Evolutionary conservation across 2,329 filamentous ascomycete genomes (phyloP), one percentile per base, ranked within the genome.

Genomic region (Pseudocercospora fijiensis): DNA sequence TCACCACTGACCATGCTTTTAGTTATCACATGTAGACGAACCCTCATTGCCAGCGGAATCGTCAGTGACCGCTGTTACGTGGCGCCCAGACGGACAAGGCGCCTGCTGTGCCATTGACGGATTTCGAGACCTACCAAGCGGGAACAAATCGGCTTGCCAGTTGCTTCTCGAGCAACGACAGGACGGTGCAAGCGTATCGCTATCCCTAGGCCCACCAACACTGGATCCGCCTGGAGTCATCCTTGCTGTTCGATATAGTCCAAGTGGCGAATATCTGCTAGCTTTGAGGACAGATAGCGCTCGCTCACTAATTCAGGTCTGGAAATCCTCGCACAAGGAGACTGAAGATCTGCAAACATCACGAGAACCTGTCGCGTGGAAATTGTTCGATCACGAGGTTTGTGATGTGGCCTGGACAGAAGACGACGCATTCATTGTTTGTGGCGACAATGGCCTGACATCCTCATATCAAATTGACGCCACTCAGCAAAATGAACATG

Each of bases 371-470:
- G 70, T 77, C 4, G 73, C 72, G 4, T 80, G 76, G 75, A 75
- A 74, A 24, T 73, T 77, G 18, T 80, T 80, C 56, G 76, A 79
- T 22, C 74, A 75, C 4, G 74, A 74, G 59, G 76, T 81, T 1
- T 72, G 77, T 26, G 80, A 82, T 62, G 80, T 78, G 1, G 74
- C 76, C 11, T 82, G 80, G 80, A 77, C 77, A 45, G 77, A 71
- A 51, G 76, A 79, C 13, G 74, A 77, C 2, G 73, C 73, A 1
- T 81, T 83, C 64, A 73, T 79, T 9, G 78, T 81, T 10, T 80
- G 78, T 59, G 80, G 80, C 10, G 76, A 77, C 8, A 71, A 76
- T 18, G 69, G 69, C 0, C 57, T 71, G 18, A 63, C 68, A n/a
- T 58, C 65, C 37, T 57, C 61, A 27, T 70, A 69, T 55, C 67